Base-by-base conservation (phyloP, 2,329 filamentous ascomycete species). In the Talaromyces sp. region DNA sequence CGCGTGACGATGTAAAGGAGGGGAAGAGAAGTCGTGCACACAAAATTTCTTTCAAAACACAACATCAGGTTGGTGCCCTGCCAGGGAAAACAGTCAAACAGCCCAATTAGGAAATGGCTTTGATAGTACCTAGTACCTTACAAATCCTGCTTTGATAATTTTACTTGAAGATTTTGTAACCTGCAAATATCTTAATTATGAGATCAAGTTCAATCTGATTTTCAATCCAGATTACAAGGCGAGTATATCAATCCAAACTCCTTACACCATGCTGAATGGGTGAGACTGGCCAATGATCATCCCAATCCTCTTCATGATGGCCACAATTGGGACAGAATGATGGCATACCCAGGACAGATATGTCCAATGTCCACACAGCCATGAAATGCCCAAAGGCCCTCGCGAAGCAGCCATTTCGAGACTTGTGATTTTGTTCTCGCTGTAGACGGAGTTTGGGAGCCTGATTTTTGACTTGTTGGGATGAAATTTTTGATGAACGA, bases 331-430 rank as follows among this genome's bases (percentile, higher is more conserved):
- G 49, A 11, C 49, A 53, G 49, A 31, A 53, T 11, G 49, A 53
- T 31, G 49, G 49, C 25, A 2, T 3, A 31, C 5, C 3, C 17
- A 53, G 11, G 17, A 49, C 0, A 8, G 25, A 11, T 3, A 31
- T 10, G 27, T 31, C 27, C 15, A 53, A 11, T n/a, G 7, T 11
- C 27, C 49, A 53, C 5, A 10, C 13, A n/a, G n/a, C n/a, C n/a
- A 81, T 3, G 83, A 82, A 1, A 85, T 83, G 5, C 88, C 82
- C 0, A 82, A 10, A 85, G 79, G 2, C 85, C 85, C 0, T 86
- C 83, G 61, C 86, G 83, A 53, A 86, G 81, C 63, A 88, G 78
- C 86, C 86, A 89, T 72, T 85, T 84, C 58, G 85, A 80, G 59
- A 83, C 79, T 10, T 70, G 64, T 8, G 56, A 69, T 62, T 31